phyloP scores from a whole-genome alignment of 257 asterid species.

The Galeopsis tetrahit region DNA sequence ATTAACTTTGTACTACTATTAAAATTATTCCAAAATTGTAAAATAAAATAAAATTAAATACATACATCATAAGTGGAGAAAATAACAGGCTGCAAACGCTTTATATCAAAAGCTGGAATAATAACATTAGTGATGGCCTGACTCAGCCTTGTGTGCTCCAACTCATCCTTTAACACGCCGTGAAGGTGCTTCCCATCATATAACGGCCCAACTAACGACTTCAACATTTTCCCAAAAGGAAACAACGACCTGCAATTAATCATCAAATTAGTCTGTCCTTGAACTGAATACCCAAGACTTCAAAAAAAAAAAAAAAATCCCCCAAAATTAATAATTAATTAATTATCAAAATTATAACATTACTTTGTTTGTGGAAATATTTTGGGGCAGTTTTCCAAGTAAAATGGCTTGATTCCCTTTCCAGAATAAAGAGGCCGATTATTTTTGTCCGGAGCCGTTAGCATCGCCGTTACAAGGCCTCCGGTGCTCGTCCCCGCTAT shows the following conservation, averaged over 20 bases:
- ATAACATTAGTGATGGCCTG: slow-evolving; percentile 65
- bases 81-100: slow-evolving; percentile 62
- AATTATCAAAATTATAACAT: background rate
- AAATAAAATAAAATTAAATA: too few species aligned
- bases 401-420: slow-evolving; percentile 61
- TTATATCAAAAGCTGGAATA: slow-evolving; percentile 73
- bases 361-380: slow-evolving; percentile 64
- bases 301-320: too few species aligned
- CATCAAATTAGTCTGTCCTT: too few species aligned
- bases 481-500: slow-evolving; percentile 73
- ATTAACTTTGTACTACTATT: too few species aligned
- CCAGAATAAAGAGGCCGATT: slow-evolving; percentile 64
- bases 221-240: slow-evolving; percentile 34
- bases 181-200: slow-evolving; percentile 63
- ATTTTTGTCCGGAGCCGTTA: slow-evolving; percentile 52
- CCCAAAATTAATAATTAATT: background rate
- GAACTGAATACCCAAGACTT: too few species aligned
- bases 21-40: too few species aligned
- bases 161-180: slow-evolving; percentile 38
- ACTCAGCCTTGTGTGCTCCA: slow-evolving; percentile 44
- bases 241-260: background rate
- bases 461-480: slow-evolving; percentile 67
- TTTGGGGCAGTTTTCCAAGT: slow-evolving; percentile 60
- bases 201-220: slow-evolving; percentile 53
- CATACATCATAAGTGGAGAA: slow-evolving; percentile 49